phyloP scores from a whole-genome alignment of 2,329 filamentous ascomycete species.

The Penicillium sumatraense region DNA sequence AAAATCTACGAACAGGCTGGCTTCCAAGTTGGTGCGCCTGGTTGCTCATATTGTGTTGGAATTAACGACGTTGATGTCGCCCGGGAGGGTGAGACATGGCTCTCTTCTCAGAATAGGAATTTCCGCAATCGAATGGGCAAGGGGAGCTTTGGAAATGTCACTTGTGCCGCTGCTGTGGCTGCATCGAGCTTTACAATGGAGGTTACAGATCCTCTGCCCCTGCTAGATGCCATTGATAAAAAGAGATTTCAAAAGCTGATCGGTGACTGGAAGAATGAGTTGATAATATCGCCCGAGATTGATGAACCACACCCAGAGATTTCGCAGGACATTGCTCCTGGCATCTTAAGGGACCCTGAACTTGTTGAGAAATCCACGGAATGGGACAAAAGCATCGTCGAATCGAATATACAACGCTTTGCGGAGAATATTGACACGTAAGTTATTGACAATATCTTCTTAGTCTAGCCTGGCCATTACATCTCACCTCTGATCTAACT shows the following conservation, averaged over 20 bases:
- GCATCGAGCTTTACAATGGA: conserved; percentile 52
- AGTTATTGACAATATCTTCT: not conserved
- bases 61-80: conserved; percentile 46
- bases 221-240: conserved; percentile 32
- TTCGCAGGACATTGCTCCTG: conserved; percentile 36
- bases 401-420: conserved; percentile 11
- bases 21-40: conserved; percentile 47
- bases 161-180: conserved; percentile 51
- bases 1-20: conserved; percentile 47
- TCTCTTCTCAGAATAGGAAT: conserved; percentile 52
- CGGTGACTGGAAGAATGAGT: not conserved
- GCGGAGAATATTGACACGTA: conserved; percentile 13
- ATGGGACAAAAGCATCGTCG: not conserved
- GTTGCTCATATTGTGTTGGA: conserved; percentile 52
- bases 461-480: not conserved
- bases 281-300: not conserved
- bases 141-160: conserved; percentile 32
- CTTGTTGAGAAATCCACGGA: not conserved
- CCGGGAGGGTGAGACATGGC: conserved; percentile 47
- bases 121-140: conserved; percentile 43
- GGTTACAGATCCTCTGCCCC: conserved; percentile 43
- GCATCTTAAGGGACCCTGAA: not conserved
- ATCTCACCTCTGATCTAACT: not conserved
- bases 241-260: conserved; percentile 15
- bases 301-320: conserved; percentile 36